Evolutionary conservation across 805 yeast species (phyloP), one percentile per base, ranked within the genome.

Genomic region (Saccharomycopsis guyanensis): DNA sequence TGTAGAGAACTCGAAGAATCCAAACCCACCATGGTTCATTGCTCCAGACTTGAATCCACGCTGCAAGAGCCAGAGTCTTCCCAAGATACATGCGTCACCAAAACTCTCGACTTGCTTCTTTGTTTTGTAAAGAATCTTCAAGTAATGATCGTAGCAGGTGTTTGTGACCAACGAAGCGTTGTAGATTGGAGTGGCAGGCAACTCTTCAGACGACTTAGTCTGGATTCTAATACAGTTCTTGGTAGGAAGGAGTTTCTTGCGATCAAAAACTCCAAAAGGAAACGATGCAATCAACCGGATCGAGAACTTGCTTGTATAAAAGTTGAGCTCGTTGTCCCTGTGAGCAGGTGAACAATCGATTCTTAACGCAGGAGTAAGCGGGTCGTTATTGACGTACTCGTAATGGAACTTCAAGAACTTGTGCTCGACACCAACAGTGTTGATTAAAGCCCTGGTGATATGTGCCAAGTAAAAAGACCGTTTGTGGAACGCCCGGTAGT

Each of bases 1-100:
- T 33, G 82, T 66, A 25, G 88, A 81, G 62, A 88, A 88, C 65
- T 93, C 97, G 61, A 87, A 87, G 56, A 82, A 85, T 10, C 97
- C 97, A 62, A 93, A 91, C 0, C 97, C 97, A 39, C 77, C 76
- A 45, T 48, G 31, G 25, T 22, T 40, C 18, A 62, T 45, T 1
- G 60, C 52, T 3, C 66, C 66, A 0, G 94, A 78, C 8, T 76
- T 71, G 49, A 87, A 77, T 0, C 95, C 95, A 54, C 95, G 74
- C 64, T 93, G 97, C 42, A 77, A 73, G 36, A 93, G 71, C 98
- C 98, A 93, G 46, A 93, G 66, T 52, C 89, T 74, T 3, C 96
- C 96, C 43, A 93, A 70, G 5, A 81, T 75, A 53, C 88, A 79
- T 1, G 98, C 97, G 56, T 89, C 95, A 53, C 77, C 76, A 64